phyloP scores from a whole-genome alignment of 2,329 filamentous ascomycete genomes.

The Teratosphaeria gauchensis region DNA sequence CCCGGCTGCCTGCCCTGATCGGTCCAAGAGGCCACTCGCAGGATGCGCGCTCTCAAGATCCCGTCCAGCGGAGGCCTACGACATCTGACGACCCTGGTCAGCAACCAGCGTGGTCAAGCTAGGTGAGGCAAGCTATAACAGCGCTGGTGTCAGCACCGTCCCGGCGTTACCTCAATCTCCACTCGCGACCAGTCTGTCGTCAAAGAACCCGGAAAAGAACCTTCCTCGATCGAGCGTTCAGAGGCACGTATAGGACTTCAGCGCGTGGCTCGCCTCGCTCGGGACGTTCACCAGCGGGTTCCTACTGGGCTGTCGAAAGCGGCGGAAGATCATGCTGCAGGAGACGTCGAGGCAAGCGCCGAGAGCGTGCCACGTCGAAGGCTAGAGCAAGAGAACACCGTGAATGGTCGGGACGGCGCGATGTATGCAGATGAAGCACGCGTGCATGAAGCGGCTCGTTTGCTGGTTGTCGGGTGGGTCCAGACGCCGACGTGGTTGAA shows the following conservation, averaged over 20 bases:
- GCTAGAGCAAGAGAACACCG: conserved; percentile 8
- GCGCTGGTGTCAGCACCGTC: conserved; percentile 9
- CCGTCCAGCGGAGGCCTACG: conserved; percentile 5
- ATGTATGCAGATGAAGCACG: neutral
- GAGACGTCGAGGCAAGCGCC: conserved; percentile 13
- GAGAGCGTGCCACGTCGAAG: conserved; percentile 22
- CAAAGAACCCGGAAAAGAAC: conserved; percentile 2
- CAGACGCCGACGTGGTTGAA: neutral
- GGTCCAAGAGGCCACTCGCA: conserved; percentile 8
- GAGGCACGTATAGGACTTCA: conserved; percentile 7
- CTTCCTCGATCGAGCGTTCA: neutral
- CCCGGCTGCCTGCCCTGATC: neutral
- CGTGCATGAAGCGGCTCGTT: conserved; percentile 1
- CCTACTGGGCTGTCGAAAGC: neutral
- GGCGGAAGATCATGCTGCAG: conserved; percentile 3
- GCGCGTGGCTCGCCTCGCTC: conserved; percentile 2
- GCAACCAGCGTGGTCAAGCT: conserved; percentile 6
- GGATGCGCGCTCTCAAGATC: conserved; percentile 1
- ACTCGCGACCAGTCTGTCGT: neutral
- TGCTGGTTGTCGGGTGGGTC: neutral
- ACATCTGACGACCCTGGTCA: neutral
- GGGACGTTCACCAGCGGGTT: neutral
- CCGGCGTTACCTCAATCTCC: neutral
- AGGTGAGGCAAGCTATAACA: conserved; percentile 14
- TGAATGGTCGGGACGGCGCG: conserved; percentile 14